phyloP scores from a whole-genome alignment of 164 flowering plant species.

The Umbellularia californica region DNA sequence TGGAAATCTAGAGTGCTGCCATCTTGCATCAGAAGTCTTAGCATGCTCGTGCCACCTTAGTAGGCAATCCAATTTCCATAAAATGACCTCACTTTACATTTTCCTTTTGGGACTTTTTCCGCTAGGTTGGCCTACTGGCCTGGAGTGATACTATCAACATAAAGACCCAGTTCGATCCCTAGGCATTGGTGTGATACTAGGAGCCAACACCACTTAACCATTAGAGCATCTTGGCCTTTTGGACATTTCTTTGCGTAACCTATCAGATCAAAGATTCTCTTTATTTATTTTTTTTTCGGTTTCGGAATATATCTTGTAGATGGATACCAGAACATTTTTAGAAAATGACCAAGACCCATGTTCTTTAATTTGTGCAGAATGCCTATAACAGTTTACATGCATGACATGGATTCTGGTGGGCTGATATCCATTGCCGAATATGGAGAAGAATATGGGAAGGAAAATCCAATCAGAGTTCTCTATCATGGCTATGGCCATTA shows the following conservation, averaged over 20 bases:
- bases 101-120: too few relatives aligned
- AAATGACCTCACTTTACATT: too few relatives aligned
- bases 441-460: constrained; percentile 92
- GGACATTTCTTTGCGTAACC: neutral
- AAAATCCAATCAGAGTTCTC: constrained; percentile 70
- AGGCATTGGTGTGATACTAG: too few relatives aligned
- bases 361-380: constrained; percentile 42
- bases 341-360: neutral
- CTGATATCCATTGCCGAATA: constrained; percentile 86
- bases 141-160: too few relatives aligned
- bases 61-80: too few relatives aligned
- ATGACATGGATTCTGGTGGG: constrained; percentile 65
- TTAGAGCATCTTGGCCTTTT: neutral
- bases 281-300: neutral
- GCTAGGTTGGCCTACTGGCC: too few relatives aligned
- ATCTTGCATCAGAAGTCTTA: too few relatives aligned
- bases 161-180: too few relatives aligned
- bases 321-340: neutral
- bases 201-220: too few relatives aligned
- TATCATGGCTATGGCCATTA: constrained; percentile 96
- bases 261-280: neutral
- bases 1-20: too few relatives aligned
- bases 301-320: neutral
- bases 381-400: constrained; percentile 93
- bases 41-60: too few relatives aligned